Evolutionary conservation across 2,329 filamentous ascomycete species (phyloP), one percentile per base, ranked within the genome.

Genomic region (Raffaelea deltoideospora): DNA sequence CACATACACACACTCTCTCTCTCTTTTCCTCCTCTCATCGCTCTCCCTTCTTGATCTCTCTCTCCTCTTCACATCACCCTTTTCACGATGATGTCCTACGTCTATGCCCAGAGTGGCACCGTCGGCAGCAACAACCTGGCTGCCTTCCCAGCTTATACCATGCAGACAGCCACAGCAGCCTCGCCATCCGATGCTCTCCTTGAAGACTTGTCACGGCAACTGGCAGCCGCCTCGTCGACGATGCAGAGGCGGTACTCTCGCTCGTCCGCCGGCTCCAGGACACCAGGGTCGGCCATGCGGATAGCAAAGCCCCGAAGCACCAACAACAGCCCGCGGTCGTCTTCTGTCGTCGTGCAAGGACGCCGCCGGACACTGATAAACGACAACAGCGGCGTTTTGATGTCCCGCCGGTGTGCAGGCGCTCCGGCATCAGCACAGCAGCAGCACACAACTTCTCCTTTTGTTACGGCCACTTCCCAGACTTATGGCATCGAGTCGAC

Each of bases 241-340:
- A n/a, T 37, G 5, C 30, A 39, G 28, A 61, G 67, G 33, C 60
- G 63, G 41, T 55, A 61, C 42, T 69, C 69, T 18, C 60, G 64
- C 42, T 55, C 59, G 19, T 65, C 66, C 9, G 65, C 60, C 44
- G 61, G 65, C 44, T 66, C 65, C 52, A 65, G 62, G 48, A 56
- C 40, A 4, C 41, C 53, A 34, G 61, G 57, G 46, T 59, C 57
- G 41, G 57, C 60, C 40, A 75, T 72, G 68, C 66, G 76, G 41
- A 61, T 83, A 28, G 58, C 57, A 38, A 83, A 83, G 54, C 73
- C 76, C 23, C 38, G 29, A 13, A 69, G 60, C 45, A 68, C 76
- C 44, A 80, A 64, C 60, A 81, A 72, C 56, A 83, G 79, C 53
- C 79, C 78, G 13, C 65, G 73, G 46, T 62, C 64, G 5, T 59